A percentile compares a stretch with the other conserved stretches of the same genome.
These are phyloP conservation scores for Nicotiana paniculata DNA, from an alignment of 257 asterid genomes.

Conservation along the genomic window DNA sequence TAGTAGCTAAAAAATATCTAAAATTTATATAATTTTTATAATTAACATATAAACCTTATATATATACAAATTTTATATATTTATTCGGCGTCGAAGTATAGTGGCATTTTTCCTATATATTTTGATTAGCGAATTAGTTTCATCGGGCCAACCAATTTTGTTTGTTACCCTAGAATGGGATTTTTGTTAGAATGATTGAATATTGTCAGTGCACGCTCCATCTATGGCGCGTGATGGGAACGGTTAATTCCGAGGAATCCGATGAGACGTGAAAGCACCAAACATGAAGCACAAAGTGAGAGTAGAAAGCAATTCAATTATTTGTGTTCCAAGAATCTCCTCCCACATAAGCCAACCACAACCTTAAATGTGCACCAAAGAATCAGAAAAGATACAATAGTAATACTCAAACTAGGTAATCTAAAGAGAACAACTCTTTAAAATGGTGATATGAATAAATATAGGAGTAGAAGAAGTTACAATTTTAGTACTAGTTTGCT, in stretches of 20 bases:
- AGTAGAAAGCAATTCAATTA: conserved; percentile 9
- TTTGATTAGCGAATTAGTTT: no score
- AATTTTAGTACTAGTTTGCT: not conserved
- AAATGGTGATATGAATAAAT: not conserved
- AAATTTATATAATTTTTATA: no score
- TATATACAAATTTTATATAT: no score
- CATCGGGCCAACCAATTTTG: no score
- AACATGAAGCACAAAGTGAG: not conserved
- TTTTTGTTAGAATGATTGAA: no score
- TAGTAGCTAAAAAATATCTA: no score
- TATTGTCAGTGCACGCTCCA: not conserved
- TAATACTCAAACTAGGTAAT: no score
- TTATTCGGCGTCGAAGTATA: no score
- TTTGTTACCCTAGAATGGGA: no score
- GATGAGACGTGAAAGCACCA: not conserved
- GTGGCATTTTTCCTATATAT: no score
- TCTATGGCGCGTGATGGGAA: not conserved
- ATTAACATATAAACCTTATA: no score
- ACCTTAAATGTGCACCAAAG: conserved; percentile 21
- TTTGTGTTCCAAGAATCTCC: conserved; percentile 5
- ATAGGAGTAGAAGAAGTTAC: not conserved
- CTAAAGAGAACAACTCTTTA: not conserved
- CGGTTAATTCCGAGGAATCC: not conserved
- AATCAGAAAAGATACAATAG: conserved; percentile 1
- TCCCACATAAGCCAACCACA: conserved; percentile 19